Base-by-base conservation (phyloP, 148 eudicot species). In the Fallopia convolvulus region DNA sequence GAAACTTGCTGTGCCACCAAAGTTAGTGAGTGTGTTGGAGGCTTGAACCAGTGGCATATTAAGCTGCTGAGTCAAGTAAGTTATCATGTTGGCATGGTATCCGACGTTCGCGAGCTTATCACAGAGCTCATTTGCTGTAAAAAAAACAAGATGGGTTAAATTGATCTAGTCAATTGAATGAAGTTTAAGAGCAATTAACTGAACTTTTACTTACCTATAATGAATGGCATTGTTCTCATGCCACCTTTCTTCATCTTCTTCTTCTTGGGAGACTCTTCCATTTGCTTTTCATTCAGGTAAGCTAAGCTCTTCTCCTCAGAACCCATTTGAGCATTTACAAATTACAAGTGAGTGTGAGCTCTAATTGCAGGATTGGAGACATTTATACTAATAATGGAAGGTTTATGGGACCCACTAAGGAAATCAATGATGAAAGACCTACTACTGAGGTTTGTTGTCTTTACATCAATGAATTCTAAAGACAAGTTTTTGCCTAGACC, bases 181-280 rank as follows among this genome's bases (percentile, higher is more conserved):
- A n/a, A 21, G 32, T 8, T 20, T 23, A 21, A 21, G 2, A 75
- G 36, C 32, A 20, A 21, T 15, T 9, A 46, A 73, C 11, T 52
- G 17, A 13, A 44, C 11, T 44, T 50, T 63, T 11, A 77, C 91
- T 83, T 39, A 90, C 97, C 90, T 36, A 92, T 90, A 50, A 92
- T 93, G 79, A 93, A 93, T 20, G 97, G 97, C 97, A 93, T 87
- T 39, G 95, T 88, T 83, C 77, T 84, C 48, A 93, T 81, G 36
- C 97, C 97, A 15, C 97, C 97, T 11, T 79, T 87, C 83, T 80
- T 70, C 76, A 56, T 82, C 72, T 14, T 75, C 79, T 77, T 42
- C 75, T 77, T 76, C 79, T 82, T 80, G 39, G 78, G 66, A 74
- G 5, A 39, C 40, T 77, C 83, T 77, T 78, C 76, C 36, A 26